These are phyloP conservation scores for Aphanomyces euteiches DNA, from an alignment of 352 stramenopile genomes.

Conservation along the genomic window DNA sequence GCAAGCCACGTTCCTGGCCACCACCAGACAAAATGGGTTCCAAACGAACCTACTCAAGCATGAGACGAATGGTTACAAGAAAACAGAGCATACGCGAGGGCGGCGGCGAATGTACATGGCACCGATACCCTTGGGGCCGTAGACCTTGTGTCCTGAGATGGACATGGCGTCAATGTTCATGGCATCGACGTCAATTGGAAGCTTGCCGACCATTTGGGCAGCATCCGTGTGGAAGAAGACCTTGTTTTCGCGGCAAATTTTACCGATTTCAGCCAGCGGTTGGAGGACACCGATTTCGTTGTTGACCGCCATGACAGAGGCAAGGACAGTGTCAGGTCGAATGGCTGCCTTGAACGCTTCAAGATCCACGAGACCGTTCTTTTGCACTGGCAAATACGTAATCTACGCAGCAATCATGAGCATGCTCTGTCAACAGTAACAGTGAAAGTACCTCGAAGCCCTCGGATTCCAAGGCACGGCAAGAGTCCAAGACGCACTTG, in stretches of 20 bases:
- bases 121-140: constrained; percentile 98
- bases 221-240: constrained; percentile 99
- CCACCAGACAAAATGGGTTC: constrained; percentile 97
- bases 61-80: background rate
- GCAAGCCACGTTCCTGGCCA: constrained; percentile 96
- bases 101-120: constrained; percentile 96
- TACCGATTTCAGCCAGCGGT: constrained; percentile 95
- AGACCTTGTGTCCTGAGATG: constrained; percentile 97
- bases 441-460: constrained; percentile 88
- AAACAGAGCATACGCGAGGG: constrained; percentile 84
- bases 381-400: constrained; percentile 93
- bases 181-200: constrained; percentile 98
- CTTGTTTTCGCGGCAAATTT: constrained; percentile 88
- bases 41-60: constrained; percentile 55
- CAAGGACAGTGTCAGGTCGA: constrained; percentile 92
- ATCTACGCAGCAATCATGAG: constrained; percentile 37
- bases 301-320: constrained; percentile 99
- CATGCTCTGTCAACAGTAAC: background rate
- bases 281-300: constrained; percentile 99
- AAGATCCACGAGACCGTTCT: constrained; percentile 95
- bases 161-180: constrained; percentile 99
- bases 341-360: constrained; percentile 93
- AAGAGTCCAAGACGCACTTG: constrained; percentile 98
- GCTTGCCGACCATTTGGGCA: constrained; percentile 96
- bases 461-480: constrained; percentile 93